These are phyloP conservation scores for Cyclanthera cordifolia DNA, from an alignment of 306 rosid species.

Conservation along the genomic window DNA sequence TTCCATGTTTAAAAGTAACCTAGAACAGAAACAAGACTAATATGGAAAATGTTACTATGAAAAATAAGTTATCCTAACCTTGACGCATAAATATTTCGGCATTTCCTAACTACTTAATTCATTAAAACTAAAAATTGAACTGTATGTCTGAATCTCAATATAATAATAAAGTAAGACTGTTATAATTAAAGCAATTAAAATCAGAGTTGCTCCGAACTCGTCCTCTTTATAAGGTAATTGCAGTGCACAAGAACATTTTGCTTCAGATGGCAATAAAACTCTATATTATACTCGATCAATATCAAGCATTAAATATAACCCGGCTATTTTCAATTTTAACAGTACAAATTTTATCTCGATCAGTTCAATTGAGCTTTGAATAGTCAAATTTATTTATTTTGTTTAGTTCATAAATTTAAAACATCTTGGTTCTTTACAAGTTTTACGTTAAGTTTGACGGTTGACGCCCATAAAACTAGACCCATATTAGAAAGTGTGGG, in stretches of 20 bases:
- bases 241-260: neutral
- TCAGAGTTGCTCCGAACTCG: neutral
- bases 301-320: neutral
- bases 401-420: neutral
- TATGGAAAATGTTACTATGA: constrained; percentile 11
- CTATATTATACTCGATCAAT: neutral
- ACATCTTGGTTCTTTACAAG: neutral
- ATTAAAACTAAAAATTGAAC: neutral
- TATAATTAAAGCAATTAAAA: neutral
- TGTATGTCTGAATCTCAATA: neutral
- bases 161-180: neutral
- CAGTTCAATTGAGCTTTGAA: neutral
- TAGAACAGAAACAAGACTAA: neutral
- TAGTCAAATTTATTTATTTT: neutral
- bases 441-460: neutral
- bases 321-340: neutral
- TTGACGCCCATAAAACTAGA: neutral
- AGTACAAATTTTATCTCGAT: neutral
- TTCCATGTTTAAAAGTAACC: neutral
- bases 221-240: neutral
- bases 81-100: neutral
- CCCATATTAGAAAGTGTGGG: too few species aligned
- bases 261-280: neutral
- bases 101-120: neutral
- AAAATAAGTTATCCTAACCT: neutral